phyloP scores from a whole-genome alignment of 768 basidiomycete genomes.

The Hericium erinaceus region DNA sequence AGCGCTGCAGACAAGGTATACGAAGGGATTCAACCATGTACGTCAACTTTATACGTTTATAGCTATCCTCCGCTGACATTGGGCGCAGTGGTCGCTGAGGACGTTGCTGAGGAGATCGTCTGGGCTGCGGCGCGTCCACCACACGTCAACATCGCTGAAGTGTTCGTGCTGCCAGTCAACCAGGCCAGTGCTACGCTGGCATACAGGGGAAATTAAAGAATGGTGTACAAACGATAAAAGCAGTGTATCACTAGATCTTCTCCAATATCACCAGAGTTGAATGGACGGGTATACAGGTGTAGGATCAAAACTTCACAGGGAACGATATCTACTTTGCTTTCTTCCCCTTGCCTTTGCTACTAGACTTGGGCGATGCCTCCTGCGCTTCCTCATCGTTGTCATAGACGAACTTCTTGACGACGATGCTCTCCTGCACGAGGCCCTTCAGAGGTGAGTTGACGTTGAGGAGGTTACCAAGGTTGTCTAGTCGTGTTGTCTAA shows the following conservation, averaged over 20 bases:
- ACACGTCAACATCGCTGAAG: conserved; percentile 86
- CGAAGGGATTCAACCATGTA: conserved; percentile 77
- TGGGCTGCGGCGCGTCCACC: conserved; percentile 90
- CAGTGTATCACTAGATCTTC: neutral
- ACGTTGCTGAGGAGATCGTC: conserved; percentile 96
- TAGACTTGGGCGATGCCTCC: conserved; percentile 15
- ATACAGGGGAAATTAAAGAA: conserved; percentile 32
- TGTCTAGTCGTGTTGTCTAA: conserved; percentile 56
- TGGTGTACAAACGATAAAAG: conserved; percentile 11
- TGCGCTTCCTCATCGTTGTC: conserved; percentile 33
- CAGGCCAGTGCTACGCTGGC: conserved; percentile 63
- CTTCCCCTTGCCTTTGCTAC: conserved; percentile 46
- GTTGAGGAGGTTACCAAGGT: conserved; percentile 60
- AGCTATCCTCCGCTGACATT: neutral
- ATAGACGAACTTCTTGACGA: conserved; percentile 74
- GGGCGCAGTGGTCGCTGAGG: conserved; percentile 60
- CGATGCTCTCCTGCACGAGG: conserved; percentile 53
- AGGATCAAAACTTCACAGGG: neutral
- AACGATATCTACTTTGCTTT: conserved; percentile 16
- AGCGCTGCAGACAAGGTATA: conserved; percentile 83
- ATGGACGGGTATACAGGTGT: neutral
- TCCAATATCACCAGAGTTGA: neutral
- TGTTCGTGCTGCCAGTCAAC: conserved; percentile 70
- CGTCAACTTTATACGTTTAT: conserved; percentile 21
- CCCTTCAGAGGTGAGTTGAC: conserved; percentile 46